phyloP scores from a whole-genome alignment of 352 stramenopile species.

The Globisporangium iwayamae region DNA sequence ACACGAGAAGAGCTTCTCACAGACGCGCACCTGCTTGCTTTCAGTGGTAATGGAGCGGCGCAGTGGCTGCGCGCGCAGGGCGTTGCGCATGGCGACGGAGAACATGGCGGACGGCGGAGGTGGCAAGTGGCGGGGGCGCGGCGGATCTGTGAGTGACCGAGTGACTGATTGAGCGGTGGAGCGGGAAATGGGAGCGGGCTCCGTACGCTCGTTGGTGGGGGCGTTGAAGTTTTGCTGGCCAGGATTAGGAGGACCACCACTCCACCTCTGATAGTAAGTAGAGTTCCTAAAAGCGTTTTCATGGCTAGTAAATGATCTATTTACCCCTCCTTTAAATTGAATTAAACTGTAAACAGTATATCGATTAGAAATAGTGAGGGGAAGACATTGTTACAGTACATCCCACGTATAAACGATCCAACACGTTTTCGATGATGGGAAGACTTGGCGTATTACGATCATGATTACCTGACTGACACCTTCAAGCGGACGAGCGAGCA shows the following conservation, averaged over 20 bases:
- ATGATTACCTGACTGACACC: background rate
- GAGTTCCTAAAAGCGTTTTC: background rate
- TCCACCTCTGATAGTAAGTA: background rate
- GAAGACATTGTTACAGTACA: background rate
- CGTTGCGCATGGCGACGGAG: slow-evolving; percentile 18
- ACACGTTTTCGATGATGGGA: slow-evolving; percentile 3
- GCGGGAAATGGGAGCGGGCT: background rate
- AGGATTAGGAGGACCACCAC: background rate
- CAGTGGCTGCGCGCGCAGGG: slow-evolving; percentile 13
- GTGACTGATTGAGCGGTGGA: background rate
- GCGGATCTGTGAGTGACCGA: slow-evolving; percentile 8
- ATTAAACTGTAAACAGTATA: background rate
- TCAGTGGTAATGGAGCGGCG: slow-evolving; percentile 52
- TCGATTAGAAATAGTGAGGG: background rate
- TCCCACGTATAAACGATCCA: background rate
- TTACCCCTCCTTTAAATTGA: background rate
- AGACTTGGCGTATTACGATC: background rate
- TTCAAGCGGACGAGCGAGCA: background rate
- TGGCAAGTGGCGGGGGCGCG: background rate
- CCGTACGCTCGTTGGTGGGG: background rate
- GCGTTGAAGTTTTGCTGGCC: slow-evolving; percentile 5
- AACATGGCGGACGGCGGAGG: slow-evolving; percentile 17
- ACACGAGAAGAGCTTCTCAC: slow-evolving; percentile 1
- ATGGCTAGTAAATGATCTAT: background rate
- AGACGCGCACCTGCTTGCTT: slow-evolving; percentile 36